Conservation (phyloP, 2,329 filamentous ascomycete species). For the Apiospora marii region DNA sequence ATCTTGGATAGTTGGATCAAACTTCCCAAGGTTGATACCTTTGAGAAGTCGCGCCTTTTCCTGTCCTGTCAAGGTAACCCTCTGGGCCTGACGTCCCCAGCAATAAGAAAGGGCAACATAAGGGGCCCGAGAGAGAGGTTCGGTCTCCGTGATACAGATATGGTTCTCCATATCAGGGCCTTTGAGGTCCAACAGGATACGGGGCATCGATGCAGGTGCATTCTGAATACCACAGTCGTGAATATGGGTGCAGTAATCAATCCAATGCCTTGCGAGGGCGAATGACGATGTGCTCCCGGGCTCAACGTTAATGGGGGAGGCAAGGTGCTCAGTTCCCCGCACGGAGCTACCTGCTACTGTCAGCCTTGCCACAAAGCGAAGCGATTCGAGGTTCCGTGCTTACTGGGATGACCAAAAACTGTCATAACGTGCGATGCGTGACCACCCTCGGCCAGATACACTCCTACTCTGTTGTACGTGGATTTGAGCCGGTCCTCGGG, state of each 20-base stretch:
- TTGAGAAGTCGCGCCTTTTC: not conserved
- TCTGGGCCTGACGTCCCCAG: not conserved
- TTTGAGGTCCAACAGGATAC: not conserved
- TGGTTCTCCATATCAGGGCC: not conserved
- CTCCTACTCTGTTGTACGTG: not conserved
- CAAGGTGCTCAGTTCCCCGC: not conserved
- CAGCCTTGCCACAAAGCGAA: not conserved
- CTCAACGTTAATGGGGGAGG: not conserved
- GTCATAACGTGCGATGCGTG: rapidly evolving
- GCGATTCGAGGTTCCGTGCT: not conserved
- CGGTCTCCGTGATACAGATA: not conserved
- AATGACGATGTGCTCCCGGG: not conserved
- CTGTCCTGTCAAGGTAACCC: not conserved
- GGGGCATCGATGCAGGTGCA: not conserved
- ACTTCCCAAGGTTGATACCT: not conserved
- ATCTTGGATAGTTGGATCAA: not conserved
- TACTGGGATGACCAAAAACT: not conserved
- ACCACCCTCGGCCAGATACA: not conserved
- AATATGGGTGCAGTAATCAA: not conserved
- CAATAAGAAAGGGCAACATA: not conserved
- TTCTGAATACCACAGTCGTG: not conserved
- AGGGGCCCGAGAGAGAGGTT: not conserved
- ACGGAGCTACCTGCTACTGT: not conserved
- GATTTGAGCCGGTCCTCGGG: too few species aligned
- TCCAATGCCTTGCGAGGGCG: not conserved